Conservation (phyloP, 2,329 filamentous ascomycete genomes). For the Hortaea sp. region DNA sequence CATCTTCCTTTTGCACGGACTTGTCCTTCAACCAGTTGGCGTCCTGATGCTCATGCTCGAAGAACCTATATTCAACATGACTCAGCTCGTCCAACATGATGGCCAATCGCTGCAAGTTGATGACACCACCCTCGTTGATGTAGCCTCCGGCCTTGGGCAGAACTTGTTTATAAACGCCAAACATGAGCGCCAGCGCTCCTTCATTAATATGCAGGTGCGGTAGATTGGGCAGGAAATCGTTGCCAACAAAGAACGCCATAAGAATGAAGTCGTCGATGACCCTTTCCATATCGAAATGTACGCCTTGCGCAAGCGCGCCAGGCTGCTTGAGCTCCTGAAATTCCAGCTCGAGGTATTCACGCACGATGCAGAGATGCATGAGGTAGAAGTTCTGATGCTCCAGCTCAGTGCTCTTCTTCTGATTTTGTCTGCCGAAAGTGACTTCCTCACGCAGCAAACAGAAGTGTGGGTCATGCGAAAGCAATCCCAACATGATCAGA, state of each 20-base stretch:
- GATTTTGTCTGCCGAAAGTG: constrained; percentile 81
- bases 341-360: constrained; percentile 92
- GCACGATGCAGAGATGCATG: constrained; percentile 92
- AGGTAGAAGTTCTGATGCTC: constrained; percentile 99
- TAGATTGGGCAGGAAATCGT: constrained; percentile 95
- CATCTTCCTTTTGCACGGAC: constrained; percentile 58
- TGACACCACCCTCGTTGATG: constrained; percentile 89
- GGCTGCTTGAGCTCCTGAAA: constrained; percentile 83
- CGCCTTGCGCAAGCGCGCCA: constrained; percentile 50
- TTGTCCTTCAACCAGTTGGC: constrained; percentile 89
- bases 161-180: constrained; percentile 86
- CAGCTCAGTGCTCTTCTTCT: constrained; percentile 86
- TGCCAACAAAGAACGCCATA: constrained; percentile 98
- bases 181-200: constrained; percentile 93
- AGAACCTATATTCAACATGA: constrained; percentile 83
- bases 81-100: constrained; percentile 73
- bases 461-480: constrained; percentile 97
- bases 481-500: constrained; percentile 92
- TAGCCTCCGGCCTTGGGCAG: constrained; percentile 83
- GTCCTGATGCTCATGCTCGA: constrained; percentile 81
- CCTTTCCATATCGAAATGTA: constrained; percentile 85
- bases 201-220: constrained; percentile 98
- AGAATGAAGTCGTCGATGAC: constrained; percentile 99
- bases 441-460: constrained; percentile 95
- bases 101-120: constrained; percentile 72